Base-by-base conservation (phyloP, 1,284 basidiomycete genomes). In the Microstroma glucosiphilum region DNA sequence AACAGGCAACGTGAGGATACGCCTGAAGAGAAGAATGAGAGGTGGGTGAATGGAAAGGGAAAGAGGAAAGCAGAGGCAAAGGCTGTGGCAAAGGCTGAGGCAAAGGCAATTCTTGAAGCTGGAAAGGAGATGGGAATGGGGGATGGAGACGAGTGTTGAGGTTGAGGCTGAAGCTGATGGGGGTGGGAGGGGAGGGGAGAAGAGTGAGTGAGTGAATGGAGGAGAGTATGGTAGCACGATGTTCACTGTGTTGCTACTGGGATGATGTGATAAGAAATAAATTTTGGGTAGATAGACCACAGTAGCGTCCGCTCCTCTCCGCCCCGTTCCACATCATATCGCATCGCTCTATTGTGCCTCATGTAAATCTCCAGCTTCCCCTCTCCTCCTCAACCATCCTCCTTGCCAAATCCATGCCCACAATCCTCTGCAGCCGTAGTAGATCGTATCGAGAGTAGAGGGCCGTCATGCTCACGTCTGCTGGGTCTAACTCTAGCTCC, bases 361-460 rank as follows among this genome's bases (percentile, higher is more conserved):
- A 77, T 23, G 72, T 69, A 57, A 77, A 77, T 43, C 72, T 68
- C 70, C 71, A 77, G 19, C 60, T 63, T 7, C 66, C 58, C 57
- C 66, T 71, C 49, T 67, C 69, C 15, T 61, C 67, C 19, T 57
- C 56, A 25, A 76, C 67, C 74, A 78, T 76, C 25, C 60, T 56
- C 43, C 65, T 65, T 1, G 74, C 76, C 61, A 71, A 63, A 25
- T 60, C 19, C 13, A 49, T 57, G 0, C 85, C 85, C 0, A 84
- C 84, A 41, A 96, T 88, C 67, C 92, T 84, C 82, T 96, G 92
- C 68, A 98, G 73, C 72, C 84, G 83, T 77, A 97, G 85, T 82
- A 86, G 85, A 79, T 98, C 96, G 77, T 90, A 96, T 81, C 88
- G 89, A 60, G 87, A 90, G 80, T 89, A 96, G 64, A 92, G 78